Base-by-base conservation (phyloP, 768 basidiomycete genomes). In the Chiua virens region DNA sequence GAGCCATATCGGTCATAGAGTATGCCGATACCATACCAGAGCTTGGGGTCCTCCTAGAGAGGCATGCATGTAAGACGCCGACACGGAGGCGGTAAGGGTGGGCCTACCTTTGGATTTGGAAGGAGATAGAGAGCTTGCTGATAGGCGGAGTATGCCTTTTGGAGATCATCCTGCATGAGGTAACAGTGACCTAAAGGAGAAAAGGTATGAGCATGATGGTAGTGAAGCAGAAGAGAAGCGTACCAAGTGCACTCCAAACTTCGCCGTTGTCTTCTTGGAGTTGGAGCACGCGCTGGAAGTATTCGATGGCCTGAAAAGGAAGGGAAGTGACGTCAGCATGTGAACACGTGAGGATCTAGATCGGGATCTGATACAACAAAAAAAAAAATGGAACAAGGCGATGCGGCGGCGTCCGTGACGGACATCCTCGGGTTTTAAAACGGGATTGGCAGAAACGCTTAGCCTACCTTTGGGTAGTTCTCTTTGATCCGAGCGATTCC, bases 21-120 rank as follows among this genome's bases (percentile, higher is more conserved):
- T 50, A 98, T 98, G 30, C 97, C 97, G 66, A 99, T 98, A 32
- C 97, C 97, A 67, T 98, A 99, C 97, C 97, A 99, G 9, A 99
- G 78, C 66, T 98, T 98, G 5, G 96, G 95, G 70, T 99, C 97
- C 81, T 98, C 86, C 79, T 85, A 61, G 27, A 52, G 27, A 41
- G 35, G 40, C 47, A 18, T 11, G 45, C 45, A 42, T 30, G 51
- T 57, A 42, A 56, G 22, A 43, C 5, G 52, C 43, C 49, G 56
- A 28, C 27, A 44, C 40, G 21, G 14, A 1, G 46, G 25, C 5
- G 21, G 47, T 25, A 48, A 35, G 38, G 20, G 17, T n/a, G 21
- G 51, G 62, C 69, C 25, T 60, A 89, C 92, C 79, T 97, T 97
- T 15, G 96, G 96, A 61, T 96, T 95, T 3, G 92, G 92, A 34